Conservation (phyloP, 345 rosid genomes). For the Linum usitatissimum region DNA sequence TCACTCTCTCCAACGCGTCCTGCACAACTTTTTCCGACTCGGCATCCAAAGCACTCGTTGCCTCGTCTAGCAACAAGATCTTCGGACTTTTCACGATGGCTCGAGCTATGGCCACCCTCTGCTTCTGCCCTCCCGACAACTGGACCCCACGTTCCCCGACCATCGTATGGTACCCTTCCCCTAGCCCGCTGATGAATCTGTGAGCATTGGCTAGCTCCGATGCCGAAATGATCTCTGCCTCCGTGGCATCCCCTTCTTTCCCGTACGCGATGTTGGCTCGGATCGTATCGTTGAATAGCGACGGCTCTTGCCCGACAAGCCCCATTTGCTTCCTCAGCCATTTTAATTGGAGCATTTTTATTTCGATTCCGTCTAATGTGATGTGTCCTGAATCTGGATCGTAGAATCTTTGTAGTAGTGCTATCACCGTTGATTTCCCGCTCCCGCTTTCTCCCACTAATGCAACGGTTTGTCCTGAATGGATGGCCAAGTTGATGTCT, state of each 20-base stretch:
- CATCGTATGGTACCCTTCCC: slow-evolving; percentile 30
- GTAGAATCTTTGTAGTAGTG: slow-evolving; percentile 48
- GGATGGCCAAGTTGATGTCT: too few species aligned
- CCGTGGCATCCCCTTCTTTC: slow-evolving; percentile 41
- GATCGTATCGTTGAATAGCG: slow-evolving; percentile 46
- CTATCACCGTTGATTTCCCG: slow-evolving; percentile 53
- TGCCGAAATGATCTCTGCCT: slow-evolving; percentile 41
- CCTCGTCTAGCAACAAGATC: slow-evolving; percentile 32
- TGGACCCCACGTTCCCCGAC: slow-evolving; percentile 50
- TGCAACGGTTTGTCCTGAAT: slow-evolving; percentile 38
- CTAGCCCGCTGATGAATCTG: slow-evolving; percentile 37
- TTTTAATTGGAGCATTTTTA: slow-evolving; percentile 34
- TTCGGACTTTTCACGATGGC: slow-evolving; percentile 33
- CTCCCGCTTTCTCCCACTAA: slow-evolving; percentile 74
- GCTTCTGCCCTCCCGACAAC: slow-evolving; percentile 43
- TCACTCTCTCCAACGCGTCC: slow-evolving; percentile 32
- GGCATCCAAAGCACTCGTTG: slow-evolving; percentile 36
- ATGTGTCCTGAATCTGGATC: slow-evolving; percentile 45
- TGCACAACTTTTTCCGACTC: slow-evolving; percentile 44
- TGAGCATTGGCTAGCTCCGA: slow-evolving; percentile 49
- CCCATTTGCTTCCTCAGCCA: slow-evolving; percentile 48
- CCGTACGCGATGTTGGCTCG: slow-evolving; percentile 59
- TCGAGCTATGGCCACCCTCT: slow-evolving; percentile 35
- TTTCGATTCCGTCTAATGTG: slow-evolving; percentile 41
- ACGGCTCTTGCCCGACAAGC: slow-evolving; percentile 48